phyloP scores from a whole-genome alignment of 1,284 basidiomycete genomes.

The Cryptococcus hybrid region DNA sequence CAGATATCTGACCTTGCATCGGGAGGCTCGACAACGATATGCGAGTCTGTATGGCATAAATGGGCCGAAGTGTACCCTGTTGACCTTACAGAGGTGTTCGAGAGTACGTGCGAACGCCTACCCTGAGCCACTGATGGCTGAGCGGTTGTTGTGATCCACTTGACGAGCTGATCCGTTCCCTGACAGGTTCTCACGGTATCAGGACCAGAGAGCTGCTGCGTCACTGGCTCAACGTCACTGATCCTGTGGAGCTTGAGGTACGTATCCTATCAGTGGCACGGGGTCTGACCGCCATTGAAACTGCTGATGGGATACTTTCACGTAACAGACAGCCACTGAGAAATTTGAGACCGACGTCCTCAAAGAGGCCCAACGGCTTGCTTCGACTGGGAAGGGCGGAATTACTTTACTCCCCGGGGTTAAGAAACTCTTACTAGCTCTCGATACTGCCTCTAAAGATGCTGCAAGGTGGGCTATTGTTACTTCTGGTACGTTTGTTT shows the following conservation, averaged over 20 bases:
- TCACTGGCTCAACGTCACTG: constrained; percentile 62
- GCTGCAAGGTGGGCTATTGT: constrained; percentile 71
- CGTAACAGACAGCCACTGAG: constrained; percentile 20
- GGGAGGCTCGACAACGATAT: constrained; percentile 41
- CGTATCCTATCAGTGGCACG: constrained; percentile 4
- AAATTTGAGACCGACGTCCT: constrained; percentile 46
- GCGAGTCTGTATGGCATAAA: constrained; percentile 41
- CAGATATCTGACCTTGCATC: neutral
- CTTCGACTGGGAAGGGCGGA: constrained; percentile 36
- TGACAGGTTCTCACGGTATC: constrained; percentile 67
- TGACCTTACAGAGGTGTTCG: constrained; percentile 40
- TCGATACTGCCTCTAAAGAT: neutral
- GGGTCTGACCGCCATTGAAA: neutral
- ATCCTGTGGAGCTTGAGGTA: constrained; percentile 60
- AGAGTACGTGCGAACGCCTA: constrained; percentile 28
- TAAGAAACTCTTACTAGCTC: constrained; percentile 23
- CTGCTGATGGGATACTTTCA: neutral
- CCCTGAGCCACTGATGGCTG: neutral
- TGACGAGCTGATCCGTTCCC: neutral
- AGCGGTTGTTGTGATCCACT: neutral
- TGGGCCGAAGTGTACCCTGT: constrained; percentile 38
- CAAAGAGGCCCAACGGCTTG: constrained; percentile 33
- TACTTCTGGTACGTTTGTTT: constrained; percentile 54
- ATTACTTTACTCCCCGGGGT: constrained; percentile 45
- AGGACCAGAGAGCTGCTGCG: constrained; percentile 67